Conservation (phyloP, 2,329 filamentous ascomycete species). For the Cytospora mali region DNA sequence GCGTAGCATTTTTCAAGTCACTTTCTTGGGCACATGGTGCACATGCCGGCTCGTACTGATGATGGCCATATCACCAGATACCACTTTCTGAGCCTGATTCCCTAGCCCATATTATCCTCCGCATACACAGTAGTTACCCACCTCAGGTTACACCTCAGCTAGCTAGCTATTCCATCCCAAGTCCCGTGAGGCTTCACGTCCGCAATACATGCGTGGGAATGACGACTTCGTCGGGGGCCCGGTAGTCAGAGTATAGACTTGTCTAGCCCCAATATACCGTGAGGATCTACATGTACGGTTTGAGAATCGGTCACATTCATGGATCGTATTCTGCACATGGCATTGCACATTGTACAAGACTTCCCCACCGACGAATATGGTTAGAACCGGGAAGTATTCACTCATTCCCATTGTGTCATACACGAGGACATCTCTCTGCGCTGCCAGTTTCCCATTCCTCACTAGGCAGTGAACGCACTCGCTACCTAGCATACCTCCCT, state of each 20-base stretch:
- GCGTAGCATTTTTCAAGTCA: neutral
- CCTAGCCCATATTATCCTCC: too few species aligned
- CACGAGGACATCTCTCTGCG: neutral
- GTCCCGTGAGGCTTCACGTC: too few species aligned
- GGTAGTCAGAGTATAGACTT: too few species aligned
- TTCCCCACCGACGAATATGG: neutral
- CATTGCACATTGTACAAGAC: neutral
- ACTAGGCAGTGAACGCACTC: neutral
- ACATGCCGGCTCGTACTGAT: neutral
- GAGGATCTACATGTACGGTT: neutral
- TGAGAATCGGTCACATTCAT: neutral
- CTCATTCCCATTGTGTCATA: neutral
- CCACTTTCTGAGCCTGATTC: too few species aligned
- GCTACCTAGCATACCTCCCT: neutral
- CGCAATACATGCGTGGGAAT: too few species aligned
- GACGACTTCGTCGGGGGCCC: too few species aligned
- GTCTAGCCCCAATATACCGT: neutral
- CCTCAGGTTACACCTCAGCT: too few species aligned
- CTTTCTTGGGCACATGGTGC: neutral
- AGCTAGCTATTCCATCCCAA: too few species aligned
- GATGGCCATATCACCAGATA: neutral
- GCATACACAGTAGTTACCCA: too few species aligned
- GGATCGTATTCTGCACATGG: neutral
- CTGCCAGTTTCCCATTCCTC: neutral
- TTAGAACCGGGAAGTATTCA: neutral